phyloP scores from a whole-genome alignment of 129 eudicot genomes.

The Lactuca sativa region DNA sequence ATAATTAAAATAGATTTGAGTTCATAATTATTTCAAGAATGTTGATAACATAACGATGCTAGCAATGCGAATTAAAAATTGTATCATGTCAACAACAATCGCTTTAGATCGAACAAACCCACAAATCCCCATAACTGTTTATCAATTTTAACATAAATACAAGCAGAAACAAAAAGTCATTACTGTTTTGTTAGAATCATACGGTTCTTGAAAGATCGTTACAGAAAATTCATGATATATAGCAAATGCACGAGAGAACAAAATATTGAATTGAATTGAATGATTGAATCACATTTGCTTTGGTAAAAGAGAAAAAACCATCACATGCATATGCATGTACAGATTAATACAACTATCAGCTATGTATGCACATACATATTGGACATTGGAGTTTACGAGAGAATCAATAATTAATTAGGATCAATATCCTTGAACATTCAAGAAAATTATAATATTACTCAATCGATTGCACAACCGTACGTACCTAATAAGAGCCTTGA shows the following conservation, averaged over 20 bases:
- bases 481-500: neutral
- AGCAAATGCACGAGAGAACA: neutral
- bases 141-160: neutral
- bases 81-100: neutral
- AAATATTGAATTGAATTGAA: neutral
- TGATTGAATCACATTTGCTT: slow-evolving; percentile 10
- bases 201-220: neutral
- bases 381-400: neutral
- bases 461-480: neutral
- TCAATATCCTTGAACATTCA: neutral
- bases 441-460: neutral
- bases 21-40: neutral
- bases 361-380: too few species aligned
- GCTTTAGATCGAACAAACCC: neutral
- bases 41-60: neutral
- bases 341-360: too few species aligned
- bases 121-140: slow-evolving; percentile 8
- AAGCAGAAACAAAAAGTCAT: neutral
- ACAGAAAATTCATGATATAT: slow-evolving; percentile 8
- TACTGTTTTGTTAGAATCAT: neutral
- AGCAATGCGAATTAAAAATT: neutral
- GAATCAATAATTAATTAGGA: neutral
- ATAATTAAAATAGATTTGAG: neutral
- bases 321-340: too few species aligned
- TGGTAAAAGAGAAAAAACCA: neutral